Base-by-base conservation (phyloP, 129 eudicot genomes). In the Pittosporum tobira region DNA sequence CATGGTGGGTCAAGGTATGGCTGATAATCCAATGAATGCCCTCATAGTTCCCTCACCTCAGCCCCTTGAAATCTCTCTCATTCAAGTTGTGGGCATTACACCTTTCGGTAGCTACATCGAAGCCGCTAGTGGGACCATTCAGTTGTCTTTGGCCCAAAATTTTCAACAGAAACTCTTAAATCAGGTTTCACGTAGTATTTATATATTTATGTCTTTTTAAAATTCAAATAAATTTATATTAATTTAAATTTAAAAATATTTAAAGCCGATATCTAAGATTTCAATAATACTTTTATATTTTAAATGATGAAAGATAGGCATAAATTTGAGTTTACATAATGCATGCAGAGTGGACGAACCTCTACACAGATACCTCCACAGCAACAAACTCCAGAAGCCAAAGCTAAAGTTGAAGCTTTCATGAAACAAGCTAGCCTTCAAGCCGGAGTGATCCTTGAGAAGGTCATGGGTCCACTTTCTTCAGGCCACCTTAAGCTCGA, bases 1-100 rank as follows among this genome's bases (percentile, higher is more conserved):
- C 47, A 77, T 71, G 77, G 89, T 88, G 55, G 94, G 96, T 12
- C 88, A 78, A 49, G 88, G 86, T 28, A 64, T 88, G 73, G 58
- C 89, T 6, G 96, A 87, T 62, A 87, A 87, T 52, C 94, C 96
- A 4, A 80, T 83, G 96, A 87, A 80, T 44, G 61, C 75, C 11
- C 48, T 87, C 1, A 9, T 77, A 15, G 55, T 87, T 0, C 94
- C 96, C 15, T 56, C 88, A 0, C 55, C 68, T 1, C 29, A 12
- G 29, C 87, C 82, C 27, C 75, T 80, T 2, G 96, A 84, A 61
- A 45, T 75, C 29, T 80, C 94, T 59, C 89, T 88, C 56, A 78
- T 85, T 69, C 76, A 79, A 55, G 65, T 68, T 60, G 81, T 83
- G 71, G 90, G 90, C 26, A 79, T 83, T 47, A 73, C 90, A 48